Conservation (phyloP, 2,329 filamentous ascomycete species). For the Parascedosporium putredinis region DNA sequence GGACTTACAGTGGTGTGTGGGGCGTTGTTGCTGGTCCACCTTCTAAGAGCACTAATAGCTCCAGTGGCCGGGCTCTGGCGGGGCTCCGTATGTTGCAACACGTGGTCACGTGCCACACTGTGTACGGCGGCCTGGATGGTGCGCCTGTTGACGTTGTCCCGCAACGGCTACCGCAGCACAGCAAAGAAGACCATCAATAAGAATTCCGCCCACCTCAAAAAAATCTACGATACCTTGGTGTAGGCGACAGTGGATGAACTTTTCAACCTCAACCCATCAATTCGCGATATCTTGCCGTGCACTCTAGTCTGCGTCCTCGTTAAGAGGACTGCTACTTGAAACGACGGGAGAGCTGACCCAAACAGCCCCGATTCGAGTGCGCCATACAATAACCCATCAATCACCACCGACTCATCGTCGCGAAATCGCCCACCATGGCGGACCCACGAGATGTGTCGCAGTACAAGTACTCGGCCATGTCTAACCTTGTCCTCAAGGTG, state of each 20-base stretch:
- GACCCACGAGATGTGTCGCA: conserved; percentile 79
- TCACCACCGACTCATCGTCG: neutral
- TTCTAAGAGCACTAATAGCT: too few species aligned
- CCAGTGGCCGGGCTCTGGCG: neutral
- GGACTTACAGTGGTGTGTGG: too few species aligned
- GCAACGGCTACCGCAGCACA: neutral
- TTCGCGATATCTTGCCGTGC: neutral
- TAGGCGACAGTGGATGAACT: neutral
- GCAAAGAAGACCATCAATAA: too few species aligned
- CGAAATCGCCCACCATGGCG: conserved; percentile 43
- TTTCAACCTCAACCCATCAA: neutral
- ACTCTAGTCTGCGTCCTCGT: neutral
- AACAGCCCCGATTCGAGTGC: neutral
- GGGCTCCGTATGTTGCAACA: too few species aligned
- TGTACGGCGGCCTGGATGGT: neutral
- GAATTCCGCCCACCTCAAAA: too few species aligned
- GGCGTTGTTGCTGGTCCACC: too few species aligned
- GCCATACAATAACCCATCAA: neutral
- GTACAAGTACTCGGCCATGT: conserved; percentile 99
- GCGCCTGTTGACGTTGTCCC: neutral
- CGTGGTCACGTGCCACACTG: neutral
- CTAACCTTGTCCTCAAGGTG: conserved; percentile 99
- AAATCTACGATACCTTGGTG: neutral
- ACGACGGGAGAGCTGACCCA: neutral
- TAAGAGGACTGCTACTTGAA: neutral